Base-by-base conservation (phyloP, 2,329 filamentous ascomycete genomes). In the Phialophora tarda region DNA sequence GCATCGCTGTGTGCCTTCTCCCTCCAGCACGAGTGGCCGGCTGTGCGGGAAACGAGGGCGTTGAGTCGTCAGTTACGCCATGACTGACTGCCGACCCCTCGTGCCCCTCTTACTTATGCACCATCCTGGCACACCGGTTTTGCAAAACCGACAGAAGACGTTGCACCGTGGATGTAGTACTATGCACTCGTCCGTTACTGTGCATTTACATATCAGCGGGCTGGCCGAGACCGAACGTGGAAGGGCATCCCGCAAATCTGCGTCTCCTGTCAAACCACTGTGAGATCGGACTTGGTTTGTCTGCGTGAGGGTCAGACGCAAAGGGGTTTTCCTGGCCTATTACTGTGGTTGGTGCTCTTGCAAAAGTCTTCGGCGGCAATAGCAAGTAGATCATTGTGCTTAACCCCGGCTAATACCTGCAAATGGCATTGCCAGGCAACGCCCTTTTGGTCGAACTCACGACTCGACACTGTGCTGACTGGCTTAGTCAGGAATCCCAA, bases 111-210 rank as follows among this genome's bases (percentile, higher is more conserved):
- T 7, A 34, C 2, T 54, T 7, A 34, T 55, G 24, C 53, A 55
- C 28, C 12, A 55, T 28, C 59, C 59, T 54, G 17, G 47, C 59
- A 61, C 59, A 61, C 59, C 59, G 59, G 59, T 61, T 61, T 11
- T 34, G 28, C 59, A 34, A 34, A 34, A 11, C 1, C 24, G 41
- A 34, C 24, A 28, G 21, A 12, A 21, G 17, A 50, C 38, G 38
- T 44, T 44, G 38, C 38, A 44, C 17, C 7, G 38, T n/a, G 4
- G 1, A 6, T 12, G 38, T n/a, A 26, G 38, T 34, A 10, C 10
- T 34, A 11, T 32, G 30, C 30, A 11, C 30, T 32, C 30, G 28
- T 30, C 6, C 30, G 8, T 32, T 32, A 32, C 3, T 32, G 38
- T 47, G 41, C 24, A 30, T 53, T 23, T 8, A n/a, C n/a, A n/a